Conservation (phyloP, 805 yeast species). For the Lipomyces orientalis region DNA sequence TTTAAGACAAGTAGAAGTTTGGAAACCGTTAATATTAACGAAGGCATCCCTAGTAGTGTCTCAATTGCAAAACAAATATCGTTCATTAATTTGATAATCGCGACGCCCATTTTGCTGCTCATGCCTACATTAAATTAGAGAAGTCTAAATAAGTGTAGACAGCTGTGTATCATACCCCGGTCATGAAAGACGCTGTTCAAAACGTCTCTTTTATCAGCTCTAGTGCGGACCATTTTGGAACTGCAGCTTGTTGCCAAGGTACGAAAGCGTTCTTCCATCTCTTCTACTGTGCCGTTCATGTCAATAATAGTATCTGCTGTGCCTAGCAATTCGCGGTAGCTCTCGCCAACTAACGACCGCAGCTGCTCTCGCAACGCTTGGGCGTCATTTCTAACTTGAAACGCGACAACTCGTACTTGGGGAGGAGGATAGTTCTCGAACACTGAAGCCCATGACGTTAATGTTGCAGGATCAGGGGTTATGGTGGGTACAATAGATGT, state of each 20-base stretch:
- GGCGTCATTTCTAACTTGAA: conserved; percentile 30
- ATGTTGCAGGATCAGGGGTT: conserved; percentile 16
- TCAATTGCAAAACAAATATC: conserved; percentile 27
- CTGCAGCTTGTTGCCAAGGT: conserved; percentile 22
- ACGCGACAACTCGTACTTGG: conserved; percentile 33
- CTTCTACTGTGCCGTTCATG: conserved; percentile 24
- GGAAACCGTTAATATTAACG: conserved; percentile 14
- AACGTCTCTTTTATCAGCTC: conserved; percentile 10
- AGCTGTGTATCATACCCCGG: conserved; percentile 7
- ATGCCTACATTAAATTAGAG: conserved; percentile 11
- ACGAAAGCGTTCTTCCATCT: conserved; percentile 27
- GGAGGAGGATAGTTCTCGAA: conserved; percentile 33
- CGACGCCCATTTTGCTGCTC: conserved; percentile 9
- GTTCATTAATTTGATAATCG: conserved; percentile 18
- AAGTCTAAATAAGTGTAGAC: neutral
- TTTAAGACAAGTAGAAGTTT: conserved; percentile 19
- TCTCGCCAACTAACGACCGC: conserved; percentile 35
- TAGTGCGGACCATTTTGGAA: conserved; percentile 13
- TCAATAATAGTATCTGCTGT: conserved; percentile 34
- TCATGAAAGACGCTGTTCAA: neutral
- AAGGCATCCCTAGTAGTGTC: conserved; percentile 16
- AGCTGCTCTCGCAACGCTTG: conserved; percentile 31
- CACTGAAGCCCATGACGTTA: conserved; percentile 30
- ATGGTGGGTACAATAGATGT: neutral
- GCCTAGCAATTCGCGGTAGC: conserved; percentile 34